Percentiles rank a stretch among this genome's conserved stretches.
Conservation (phyloP, 805 yeast genomes). For the Yamadazyma nakazawae region DNA sequence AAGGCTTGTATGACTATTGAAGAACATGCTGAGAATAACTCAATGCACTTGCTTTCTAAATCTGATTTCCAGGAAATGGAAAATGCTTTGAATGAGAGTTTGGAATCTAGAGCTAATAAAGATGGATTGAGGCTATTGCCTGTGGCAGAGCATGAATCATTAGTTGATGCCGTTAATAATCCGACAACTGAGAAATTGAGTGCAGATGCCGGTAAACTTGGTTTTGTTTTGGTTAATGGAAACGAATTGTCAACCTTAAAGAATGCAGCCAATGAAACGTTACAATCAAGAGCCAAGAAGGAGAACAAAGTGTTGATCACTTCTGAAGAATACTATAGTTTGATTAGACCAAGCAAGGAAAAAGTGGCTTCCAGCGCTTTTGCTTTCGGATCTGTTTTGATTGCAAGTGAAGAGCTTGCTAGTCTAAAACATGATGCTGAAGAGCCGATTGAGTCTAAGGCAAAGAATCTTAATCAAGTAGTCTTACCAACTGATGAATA, state of each 20-base stretch:
- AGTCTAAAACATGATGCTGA: not conserved
- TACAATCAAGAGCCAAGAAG: conserved; percentile 16
- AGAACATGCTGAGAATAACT: conserved; percentile 3
- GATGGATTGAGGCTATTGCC: conserved; percentile 1
- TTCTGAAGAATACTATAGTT: conserved; percentile 7
- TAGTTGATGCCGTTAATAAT: not conserved
- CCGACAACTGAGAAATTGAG: conserved; percentile 4
- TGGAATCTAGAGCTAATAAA: conserved; percentile 10
- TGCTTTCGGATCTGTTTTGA: conserved; percentile 11
- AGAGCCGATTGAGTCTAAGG: conserved; percentile 15
- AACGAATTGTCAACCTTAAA: not conserved
- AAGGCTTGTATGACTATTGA: conserved; percentile 14
- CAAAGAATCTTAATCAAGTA: conserved; percentile 21
- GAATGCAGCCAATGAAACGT: conserved; percentile 7
- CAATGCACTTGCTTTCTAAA: conserved; percentile 3
- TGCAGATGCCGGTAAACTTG: not conserved
- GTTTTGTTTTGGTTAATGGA: not conserved
- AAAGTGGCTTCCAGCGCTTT: conserved; percentile 16
- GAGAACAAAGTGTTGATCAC: conserved; percentile 13
- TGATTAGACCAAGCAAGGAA: conserved; percentile 10
- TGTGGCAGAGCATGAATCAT: conserved; percentile 9
- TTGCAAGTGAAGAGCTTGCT: conserved; percentile 13
- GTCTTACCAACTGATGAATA: conserved; percentile 25
- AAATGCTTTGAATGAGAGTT: not conserved
- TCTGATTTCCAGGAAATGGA: conserved; percentile 1